Evolutionary conservation across 768 basidiomycete species (phyloP).

Genomic region (Mycena filopes): DNA sequence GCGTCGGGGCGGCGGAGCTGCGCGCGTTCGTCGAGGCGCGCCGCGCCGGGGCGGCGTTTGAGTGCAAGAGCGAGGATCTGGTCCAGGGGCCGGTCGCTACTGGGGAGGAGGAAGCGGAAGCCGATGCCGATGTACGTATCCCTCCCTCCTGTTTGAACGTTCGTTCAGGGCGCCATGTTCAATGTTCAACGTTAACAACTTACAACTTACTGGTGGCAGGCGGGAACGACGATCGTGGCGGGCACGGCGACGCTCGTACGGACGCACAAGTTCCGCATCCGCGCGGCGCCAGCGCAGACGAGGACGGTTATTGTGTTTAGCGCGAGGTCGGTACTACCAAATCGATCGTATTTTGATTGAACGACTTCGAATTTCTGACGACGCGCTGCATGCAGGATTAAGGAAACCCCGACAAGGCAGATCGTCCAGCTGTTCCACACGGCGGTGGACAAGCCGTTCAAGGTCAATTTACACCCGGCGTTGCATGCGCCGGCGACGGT

Average conservation of each 20-base stretch:
- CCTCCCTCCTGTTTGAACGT: background rate
- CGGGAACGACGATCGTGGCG: slow-evolving; percentile 25
- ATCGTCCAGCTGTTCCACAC: slow-evolving; percentile 33
- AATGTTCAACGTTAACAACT: too few relatives aligned
- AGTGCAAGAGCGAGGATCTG: slow-evolving; percentile 27
- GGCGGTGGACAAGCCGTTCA: slow-evolving; percentile 20
- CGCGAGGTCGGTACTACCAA: too few relatives aligned
- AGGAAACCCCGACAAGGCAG: slow-evolving; percentile 17
- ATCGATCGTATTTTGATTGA: too few relatives aligned
- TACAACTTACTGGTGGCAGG: too few relatives aligned
- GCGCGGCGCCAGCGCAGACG: slow-evolving; percentile 28
- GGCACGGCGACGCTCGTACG: slow-evolving; percentile 24
- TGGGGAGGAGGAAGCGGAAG: too few relatives aligned
- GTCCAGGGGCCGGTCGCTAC: slow-evolving; percentile 24
- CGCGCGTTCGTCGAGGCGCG: slow-evolving; percentile 9
- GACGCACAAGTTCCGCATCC: slow-evolving; percentile 25
- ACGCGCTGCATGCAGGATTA: slow-evolving; percentile 18
- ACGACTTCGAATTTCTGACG: too few relatives aligned
- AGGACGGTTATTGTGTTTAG: slow-evolving; percentile 27
- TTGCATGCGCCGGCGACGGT: too few relatives aligned
- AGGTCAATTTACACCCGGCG: slow-evolving; percentile 7
- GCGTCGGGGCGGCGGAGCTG: slow-evolving; percentile 15
- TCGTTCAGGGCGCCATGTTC: too few relatives aligned
- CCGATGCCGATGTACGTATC: slow-evolving; percentile 6
- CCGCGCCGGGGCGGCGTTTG: background rate